Base-by-base conservation (phyloP, 192 early-diverging fungal genomes). In the Martensiomyces pterosporus region DNA sequence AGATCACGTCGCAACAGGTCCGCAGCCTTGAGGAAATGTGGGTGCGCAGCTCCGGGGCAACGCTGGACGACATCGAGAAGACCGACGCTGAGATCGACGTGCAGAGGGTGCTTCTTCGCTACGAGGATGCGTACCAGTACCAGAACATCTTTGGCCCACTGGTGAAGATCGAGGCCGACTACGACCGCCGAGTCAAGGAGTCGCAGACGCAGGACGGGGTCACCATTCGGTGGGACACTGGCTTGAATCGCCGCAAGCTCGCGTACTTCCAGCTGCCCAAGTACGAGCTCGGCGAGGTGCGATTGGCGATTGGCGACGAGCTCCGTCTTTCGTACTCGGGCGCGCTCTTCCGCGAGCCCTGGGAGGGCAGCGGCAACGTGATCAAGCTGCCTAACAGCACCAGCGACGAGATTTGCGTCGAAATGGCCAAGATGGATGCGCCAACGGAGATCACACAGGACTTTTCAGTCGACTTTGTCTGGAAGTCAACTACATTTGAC, bases 81-180 rank as follows among this genome's bases (percentile, higher is more conserved):
- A 86, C 85, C 27, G 83, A 84, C 1, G 90, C 91, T 36, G 67
- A 53, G 27, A 14, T 41, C 16, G 93, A 95, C 32, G 85, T 89
- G 27, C 78, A 86, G 47, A 85, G 86, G 21, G 91, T 96, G 9
- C 56, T 86, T 34, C 70, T 97, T 42, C 78, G 85, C 66, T 94
- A 94, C 40, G 92, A 98, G 39, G 94, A 99, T 71, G 94, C 93
- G 1, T 94, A 94, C 67, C 90, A 94, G 64, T 99, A 98, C 68
- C 93, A 93, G 58, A 93, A 86, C 58, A 93, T 92, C 19, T 92
- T 98, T 75, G 92, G 87, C 0, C 93, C 94, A 5, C 67, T 99
- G 29, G 91, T 99, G 15, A 89, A 92, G 47, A 81, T 95, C 77
- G 97, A 99, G 49, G 93, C 90, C 24, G 91, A 95, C 48, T 86